Base-by-base conservation (phyloP, 2,329 filamentous ascomycete species). In the Byssoonygena ceratinophila region DNA sequence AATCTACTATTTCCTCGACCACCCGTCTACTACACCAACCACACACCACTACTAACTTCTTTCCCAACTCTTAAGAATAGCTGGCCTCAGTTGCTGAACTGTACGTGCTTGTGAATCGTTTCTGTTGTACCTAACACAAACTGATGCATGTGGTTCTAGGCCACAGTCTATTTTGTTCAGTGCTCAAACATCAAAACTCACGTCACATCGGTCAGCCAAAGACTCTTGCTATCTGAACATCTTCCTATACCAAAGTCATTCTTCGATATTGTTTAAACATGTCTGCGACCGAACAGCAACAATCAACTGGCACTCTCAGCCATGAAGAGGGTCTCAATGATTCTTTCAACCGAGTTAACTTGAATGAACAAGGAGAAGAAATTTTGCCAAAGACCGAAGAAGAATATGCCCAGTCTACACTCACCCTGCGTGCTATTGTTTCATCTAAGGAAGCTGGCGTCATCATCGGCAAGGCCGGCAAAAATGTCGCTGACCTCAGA, bases 391-490 rank as follows among this genome's bases (percentile, higher is more conserved):
- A 91, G 75, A 94, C 91, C 54, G 92, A 98, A 63, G 90, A 97
- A 68, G 92, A 98, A 71, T 98, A 98, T 67, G 89, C 88, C 48
- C 82, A 89, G 68, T 83, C 90, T 49, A 87, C 94, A 72, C 78
- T 98, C 64, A 98, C 92, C 57, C 81, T 98, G 58, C 87, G 92
- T 68, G 92, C 92, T 62, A 96, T 98, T 68, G 92, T 98, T 60
- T 96, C 92, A 31, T 96, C 92, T 69, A 97, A 97, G 76, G 92
- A 98, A 74, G 92, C 92, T 55, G 92, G 92, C 66, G 89, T 98
- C 64, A 97, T 98, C 71, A 98, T 98, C 70, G 92, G 92, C 71
- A 98, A 98, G 75, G 89, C 85, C 54, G 92, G 92, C 67, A 95
- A 97, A 79, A 97, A 98, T 65, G 92, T 98, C 52, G 92, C 92